Evolutionary conservation across 23 red algal species (phyloP), one percentile per base, ranked within the genome.

Genomic region (Gracilaria domingensis): DNA sequence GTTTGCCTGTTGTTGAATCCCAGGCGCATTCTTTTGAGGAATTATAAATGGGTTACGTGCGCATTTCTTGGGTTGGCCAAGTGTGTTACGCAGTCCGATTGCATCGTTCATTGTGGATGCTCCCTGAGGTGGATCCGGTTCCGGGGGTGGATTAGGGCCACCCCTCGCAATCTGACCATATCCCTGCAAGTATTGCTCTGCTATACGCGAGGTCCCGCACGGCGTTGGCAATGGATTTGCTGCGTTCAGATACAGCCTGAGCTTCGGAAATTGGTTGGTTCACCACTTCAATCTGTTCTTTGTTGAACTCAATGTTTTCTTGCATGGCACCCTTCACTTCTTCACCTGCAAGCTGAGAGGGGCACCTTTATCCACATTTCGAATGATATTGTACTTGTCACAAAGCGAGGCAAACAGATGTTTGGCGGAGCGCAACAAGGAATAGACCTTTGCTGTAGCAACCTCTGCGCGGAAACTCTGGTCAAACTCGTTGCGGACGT

Each of bases 241-340:
- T 88, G 17, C 90, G 67, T 51, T 85, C 81, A 37, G 70, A 76
- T 18, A 98, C 95, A 0, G 96, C 96, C 44, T 95, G 89, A 36
- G 96, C 96, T 66, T 98, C 96, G 53, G 93, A 93, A 58, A 79
- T 72, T 12, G 93, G 93, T 48, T 91, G 91, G 35, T 98, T 98
- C 78, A 98, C 92, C 67, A 89, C n/a, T n/a, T 98, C 89, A 18
- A 98, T 84, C 54, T 94, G 89, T 34, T 98, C 95, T 55, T 89
- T 75, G 60, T 95, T 98, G 11, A 42, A 49, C 80, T 98, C 85
- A 49, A 98, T 90, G 55, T 98, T 98, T 80, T 93, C 75, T 40
- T 93, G 82, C 95, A 98, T 98, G n/a, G 71, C 83, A 42, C 87
- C 95, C 61, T 98, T 93, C 17, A 98, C 95, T 71, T 93, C 95